Conservation (phyloP, 2,329 filamentous ascomycete species). For the Cercospora sp. region DNA sequence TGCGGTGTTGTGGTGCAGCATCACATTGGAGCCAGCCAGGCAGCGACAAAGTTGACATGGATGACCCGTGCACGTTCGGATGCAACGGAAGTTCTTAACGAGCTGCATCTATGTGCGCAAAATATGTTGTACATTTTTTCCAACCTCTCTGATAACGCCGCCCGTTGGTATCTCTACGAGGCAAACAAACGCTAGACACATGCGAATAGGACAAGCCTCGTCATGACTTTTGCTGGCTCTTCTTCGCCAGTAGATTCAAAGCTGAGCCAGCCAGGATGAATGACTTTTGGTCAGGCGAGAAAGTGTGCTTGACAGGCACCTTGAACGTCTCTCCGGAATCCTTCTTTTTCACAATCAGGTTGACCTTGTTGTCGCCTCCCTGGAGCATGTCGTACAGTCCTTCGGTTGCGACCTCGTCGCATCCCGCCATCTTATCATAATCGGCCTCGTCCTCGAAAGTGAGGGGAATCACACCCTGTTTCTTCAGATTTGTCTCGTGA, state of each 20-base stretch:
- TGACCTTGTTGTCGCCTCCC: constrained; percentile 75
- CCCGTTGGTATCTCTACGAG: constrained; percentile 5
- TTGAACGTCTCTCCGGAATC: constrained; percentile 61
- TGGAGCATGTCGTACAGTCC: constrained; percentile 80
- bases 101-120: background rate
- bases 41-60: background rate
- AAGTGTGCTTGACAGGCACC: constrained; percentile 80
- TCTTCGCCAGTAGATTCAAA: constrained; percentile 79
- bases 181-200: background rate
- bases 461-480: constrained; percentile 93
- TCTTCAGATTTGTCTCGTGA: constrained; percentile 95
- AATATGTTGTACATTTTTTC: background rate
- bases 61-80: background rate
- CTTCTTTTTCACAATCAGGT: constrained; percentile 54
- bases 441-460: constrained; percentile 87
- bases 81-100: background rate
- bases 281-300: constrained; percentile 84
- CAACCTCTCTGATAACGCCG: background rate
- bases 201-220: background rate
- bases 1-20: background rate
- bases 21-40: background rate
- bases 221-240: constrained; percentile 41
- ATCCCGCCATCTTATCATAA: constrained; percentile 79
- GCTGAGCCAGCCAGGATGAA: constrained; percentile 95
- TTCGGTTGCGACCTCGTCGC: constrained; percentile 78